Base-by-base conservation (phyloP, 208 protist species). In the Herpetomonas tarakana region DNA sequence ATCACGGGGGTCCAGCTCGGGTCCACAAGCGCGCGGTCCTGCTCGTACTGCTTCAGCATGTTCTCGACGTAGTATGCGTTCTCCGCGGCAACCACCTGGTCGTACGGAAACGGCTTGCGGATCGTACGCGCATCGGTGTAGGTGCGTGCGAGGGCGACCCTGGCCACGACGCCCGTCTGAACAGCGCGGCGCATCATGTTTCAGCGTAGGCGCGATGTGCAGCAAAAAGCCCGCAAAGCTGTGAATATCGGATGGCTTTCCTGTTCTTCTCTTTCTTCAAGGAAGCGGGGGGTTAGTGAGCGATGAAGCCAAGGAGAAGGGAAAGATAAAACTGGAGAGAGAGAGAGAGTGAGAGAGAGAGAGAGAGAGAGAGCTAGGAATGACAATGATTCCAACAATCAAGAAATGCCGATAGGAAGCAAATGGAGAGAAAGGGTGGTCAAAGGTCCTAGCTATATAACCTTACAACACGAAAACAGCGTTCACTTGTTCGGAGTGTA, bases 111-210 rank as follows among this genome's bases (percentile, higher is more conserved):
- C 0, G 91, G 91, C 29, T 75, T 72, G 47, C 88, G 87, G 61
- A 94, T 81, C 22, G 86, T 94, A 19, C 65, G 74, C 35, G 87
- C 87, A 35, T 92, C 81, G 1, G 91, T 93, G 67, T 85, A 91
- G 0, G 27, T 22, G 12, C 88, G 85, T 16, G 62, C 22, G 29
- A 46, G 30, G 6, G 65, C 50, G 22, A 38, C 21, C 26, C 18
- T 25, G 14, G 29, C 28, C n/a, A 29, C 4, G 38, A 46, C 2
- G 57, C 52, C 14, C 64, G 53, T 30, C 55, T 64, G 41, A 74
- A 65, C 14, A 44, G 68, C 70, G 65, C 79, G 82, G 27, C 88
- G 88, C 88, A 94, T 94, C 79, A 90, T 91, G 12, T 68, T 77
- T 65, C n/a, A 21, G 19, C 1, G 9, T 2, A 2, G 26, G 30